Conservation (phyloP, 1,284 basidiomycete genomes). For the Lentinus polychrous region DNA sequence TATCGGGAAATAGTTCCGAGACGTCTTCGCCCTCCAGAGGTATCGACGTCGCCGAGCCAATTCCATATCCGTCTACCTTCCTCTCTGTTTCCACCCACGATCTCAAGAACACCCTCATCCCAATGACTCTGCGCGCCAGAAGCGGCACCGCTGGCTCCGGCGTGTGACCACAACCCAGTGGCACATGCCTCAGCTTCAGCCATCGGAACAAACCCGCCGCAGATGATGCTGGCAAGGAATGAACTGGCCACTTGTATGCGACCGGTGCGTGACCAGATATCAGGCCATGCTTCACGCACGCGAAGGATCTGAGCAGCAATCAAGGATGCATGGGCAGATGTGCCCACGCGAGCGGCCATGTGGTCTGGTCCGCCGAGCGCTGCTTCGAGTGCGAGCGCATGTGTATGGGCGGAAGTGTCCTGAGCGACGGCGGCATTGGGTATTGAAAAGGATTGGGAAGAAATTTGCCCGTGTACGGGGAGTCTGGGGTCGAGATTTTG, state of each 20-base stretch:
- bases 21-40: slow-evolving; percentile 48
- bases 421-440: slow-evolving; percentile 71
- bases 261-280: slow-evolving; percentile 67
- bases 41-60: slow-evolving; percentile 73
- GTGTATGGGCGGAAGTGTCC: slow-evolving; percentile 71
- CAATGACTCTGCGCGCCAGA: slow-evolving; percentile 46
- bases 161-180: slow-evolving; percentile 68
- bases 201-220: slow-evolving; percentile 65
- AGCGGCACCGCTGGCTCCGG: slow-evolving; percentile 12
- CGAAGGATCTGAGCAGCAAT: slow-evolving; percentile 64
- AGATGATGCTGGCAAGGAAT: slow-evolving; percentile 64
- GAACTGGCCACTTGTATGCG: slow-evolving; percentile 65
- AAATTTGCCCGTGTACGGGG: slow-evolving; percentile 60
- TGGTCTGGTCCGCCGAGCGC: slow-evolving; percentile 69
- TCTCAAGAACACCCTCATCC: slow-evolving; percentile 72
- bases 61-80: slow-evolving; percentile 61
- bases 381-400: slow-evolving; percentile 64
- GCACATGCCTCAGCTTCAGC: slow-evolving; percentile 71
- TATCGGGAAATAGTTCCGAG: slow-evolving; percentile 65
- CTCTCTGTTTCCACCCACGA: slow-evolving; percentile 66
- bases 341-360: slow-evolving; percentile 69
- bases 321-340: slow-evolving; percentile 58
- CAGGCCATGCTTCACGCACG: slow-evolving; percentile 66
- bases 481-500: slow-evolving; percentile 60
- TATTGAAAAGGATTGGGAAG: slow-evolving; percentile 59